Evolutionary conservation across 257 asterid species (phyloP).

Genomic region (Linderniella brevidens): DNA sequence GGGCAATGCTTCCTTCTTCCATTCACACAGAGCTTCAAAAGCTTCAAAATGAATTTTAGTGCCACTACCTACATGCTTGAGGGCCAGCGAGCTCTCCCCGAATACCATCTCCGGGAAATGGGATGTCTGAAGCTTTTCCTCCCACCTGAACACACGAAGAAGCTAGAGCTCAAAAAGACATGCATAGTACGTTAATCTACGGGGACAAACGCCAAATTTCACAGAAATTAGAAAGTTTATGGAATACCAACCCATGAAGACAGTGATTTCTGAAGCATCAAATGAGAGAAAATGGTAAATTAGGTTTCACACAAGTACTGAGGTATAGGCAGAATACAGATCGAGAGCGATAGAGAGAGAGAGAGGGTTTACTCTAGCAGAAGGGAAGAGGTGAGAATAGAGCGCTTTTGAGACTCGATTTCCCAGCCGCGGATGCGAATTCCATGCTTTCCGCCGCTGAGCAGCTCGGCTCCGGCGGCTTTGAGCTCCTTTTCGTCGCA

Average conservation of each 20-base stretch:
- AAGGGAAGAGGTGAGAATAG: conserved; percentile 66
- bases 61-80: conserved; percentile 62
- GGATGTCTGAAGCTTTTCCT: conserved; percentile 66
- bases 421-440: conserved; percentile 52
- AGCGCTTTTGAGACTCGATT: conserved; percentile 68
- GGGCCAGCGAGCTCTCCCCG: conserved; percentile 70
- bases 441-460: conserved; percentile 31
- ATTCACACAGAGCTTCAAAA: conserved; percentile 80
- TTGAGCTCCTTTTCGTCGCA: conserved; percentile 34
- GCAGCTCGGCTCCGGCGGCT: conserved; percentile 45
- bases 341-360: not conserved
- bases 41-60: conserved; percentile 57
- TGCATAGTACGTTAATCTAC: not conserved
- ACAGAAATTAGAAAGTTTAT: too few relatives aligned
- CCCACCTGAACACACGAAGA: conserved; percentile 57
- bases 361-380: conserved; percentile 33
- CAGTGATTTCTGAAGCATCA: not conserved
- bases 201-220: not conserved
- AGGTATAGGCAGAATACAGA: conserved; percentile 2
- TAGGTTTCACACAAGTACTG: not conserved
- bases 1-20: conserved; percentile 82
- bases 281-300: too few relatives aligned
- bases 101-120: conserved; percentile 97
- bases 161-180: conserved; percentile 3
- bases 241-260: too few relatives aligned